phyloP scores from a whole-genome alignment of 495 filamentous ascomycete genomes.

The Staphylotrichum tortipilum region DNA sequence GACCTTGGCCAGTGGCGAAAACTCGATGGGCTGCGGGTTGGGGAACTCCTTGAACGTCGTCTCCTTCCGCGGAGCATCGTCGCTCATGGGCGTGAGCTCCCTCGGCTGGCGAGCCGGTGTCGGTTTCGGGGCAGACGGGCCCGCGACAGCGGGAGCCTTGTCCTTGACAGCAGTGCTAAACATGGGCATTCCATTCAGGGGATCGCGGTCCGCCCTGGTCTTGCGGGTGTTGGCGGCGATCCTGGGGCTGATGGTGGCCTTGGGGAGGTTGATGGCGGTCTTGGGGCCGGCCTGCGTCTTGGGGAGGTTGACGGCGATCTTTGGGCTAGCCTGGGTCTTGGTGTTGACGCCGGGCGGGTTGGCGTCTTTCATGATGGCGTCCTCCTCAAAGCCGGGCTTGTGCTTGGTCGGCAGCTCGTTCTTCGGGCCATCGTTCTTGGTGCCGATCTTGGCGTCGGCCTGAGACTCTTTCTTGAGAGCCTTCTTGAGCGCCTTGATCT shows the following conservation, averaged over 20 bases:
- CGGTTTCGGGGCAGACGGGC: not conserved
- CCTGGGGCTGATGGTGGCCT: not conserved
- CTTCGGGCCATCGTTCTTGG: not conserved
- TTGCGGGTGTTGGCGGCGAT: not conserved
- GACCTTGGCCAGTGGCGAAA: not conserved
- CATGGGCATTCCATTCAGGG: too few relatives aligned
- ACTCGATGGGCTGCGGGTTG: not conserved
- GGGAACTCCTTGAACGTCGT: constrained; percentile 3
- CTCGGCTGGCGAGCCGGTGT: not conserved
- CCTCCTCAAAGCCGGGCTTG: too few relatives aligned
- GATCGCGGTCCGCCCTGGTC: not conserved
- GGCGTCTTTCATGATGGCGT: too few relatives aligned
- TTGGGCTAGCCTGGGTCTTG: too few relatives aligned
- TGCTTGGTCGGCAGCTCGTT: too few relatives aligned
- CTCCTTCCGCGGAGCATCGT: not conserved
- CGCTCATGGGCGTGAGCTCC: not conserved
- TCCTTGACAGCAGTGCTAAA: too few relatives aligned
- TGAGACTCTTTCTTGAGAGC: too few relatives aligned
- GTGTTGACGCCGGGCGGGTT: too few relatives aligned
- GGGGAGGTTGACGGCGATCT: too few relatives aligned
- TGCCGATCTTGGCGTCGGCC: not conserved
- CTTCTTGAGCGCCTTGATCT: too few relatives aligned
- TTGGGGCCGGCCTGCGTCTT: not conserved
- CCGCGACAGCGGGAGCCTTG: not conserved
- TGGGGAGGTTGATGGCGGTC: not conserved